Evolutionary conservation across 169 alveolate species (phyloP).

Genomic region (Babesia ovata): DNA sequence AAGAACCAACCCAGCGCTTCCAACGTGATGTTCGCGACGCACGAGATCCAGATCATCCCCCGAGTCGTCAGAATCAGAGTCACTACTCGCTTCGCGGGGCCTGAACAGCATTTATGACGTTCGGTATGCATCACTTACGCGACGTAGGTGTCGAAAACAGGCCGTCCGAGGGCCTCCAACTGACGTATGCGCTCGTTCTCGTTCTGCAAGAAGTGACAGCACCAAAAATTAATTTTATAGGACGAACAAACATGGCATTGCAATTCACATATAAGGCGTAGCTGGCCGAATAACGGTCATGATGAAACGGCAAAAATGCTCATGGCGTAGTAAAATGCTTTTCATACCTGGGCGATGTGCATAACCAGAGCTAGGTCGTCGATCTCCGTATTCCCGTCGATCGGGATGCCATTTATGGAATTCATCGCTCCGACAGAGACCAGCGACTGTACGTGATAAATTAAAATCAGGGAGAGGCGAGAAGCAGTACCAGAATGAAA

Average conservation of each 20-base stretch:
- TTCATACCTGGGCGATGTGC: constrained; percentile 67
- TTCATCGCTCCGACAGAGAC: constrained; percentile 3
- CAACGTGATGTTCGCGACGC: constrained; percentile 2
- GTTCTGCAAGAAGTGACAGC: not conserved
- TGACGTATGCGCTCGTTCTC: constrained; percentile 23
- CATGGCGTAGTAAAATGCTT: too few relatives aligned
- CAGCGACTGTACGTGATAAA: constrained; percentile 1
- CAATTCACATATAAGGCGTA: not conserved
- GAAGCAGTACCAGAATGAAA: not conserved
- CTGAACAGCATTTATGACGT: not conserved
- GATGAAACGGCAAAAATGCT: not conserved
- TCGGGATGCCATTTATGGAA: constrained; percentile 38
- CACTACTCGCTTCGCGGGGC: constrained; percentile 8
- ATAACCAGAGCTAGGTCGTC: constrained; percentile 67
- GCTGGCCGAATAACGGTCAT: not conserved
- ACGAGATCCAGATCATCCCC: constrained; percentile 29
- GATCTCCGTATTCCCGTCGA: constrained; percentile 66
- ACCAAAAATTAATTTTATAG: not conserved
- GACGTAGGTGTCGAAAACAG: not conserved
- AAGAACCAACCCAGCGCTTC: constrained; percentile 2
- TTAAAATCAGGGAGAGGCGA: not conserved
- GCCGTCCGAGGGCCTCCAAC: constrained; percentile 4
- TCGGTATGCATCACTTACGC: not conserved
- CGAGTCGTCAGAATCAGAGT: constrained; percentile 52
- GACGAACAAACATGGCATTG: not conserved